Conservation (phyloP, 2,329 filamentous ascomycete species). For the Beauveria scarabaeidicola region DNA sequence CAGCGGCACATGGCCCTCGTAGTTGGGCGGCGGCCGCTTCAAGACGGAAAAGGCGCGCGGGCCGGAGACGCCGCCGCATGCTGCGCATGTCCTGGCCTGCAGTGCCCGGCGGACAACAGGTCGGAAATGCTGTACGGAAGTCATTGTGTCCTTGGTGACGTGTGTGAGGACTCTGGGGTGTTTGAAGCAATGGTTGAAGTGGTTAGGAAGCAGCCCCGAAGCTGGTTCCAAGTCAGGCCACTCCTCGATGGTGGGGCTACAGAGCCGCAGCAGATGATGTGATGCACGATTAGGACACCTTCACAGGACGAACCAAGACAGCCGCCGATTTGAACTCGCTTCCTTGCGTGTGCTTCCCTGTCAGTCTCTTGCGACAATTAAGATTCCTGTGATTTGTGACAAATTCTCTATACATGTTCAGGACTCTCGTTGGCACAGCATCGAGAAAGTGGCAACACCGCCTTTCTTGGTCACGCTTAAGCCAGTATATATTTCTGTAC, state of each 20-base stretch:
- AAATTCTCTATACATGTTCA: no score
- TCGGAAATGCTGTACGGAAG: background rate
- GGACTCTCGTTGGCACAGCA: no score
- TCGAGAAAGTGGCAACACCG: no score
- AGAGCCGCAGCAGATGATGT: background rate
- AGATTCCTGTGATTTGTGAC: no score
- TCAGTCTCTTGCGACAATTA: no score
- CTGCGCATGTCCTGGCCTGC: slow-evolving; percentile 17
- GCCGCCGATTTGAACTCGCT: no score
- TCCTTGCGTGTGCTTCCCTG: no score
- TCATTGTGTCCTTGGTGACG: background rate
- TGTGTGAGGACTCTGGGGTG: background rate
- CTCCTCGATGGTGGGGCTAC: background rate
- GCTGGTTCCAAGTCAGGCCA: background rate
- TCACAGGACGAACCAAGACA: background rate
- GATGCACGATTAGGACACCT: background rate
- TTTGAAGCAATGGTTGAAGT: background rate
- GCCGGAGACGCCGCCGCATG: slow-evolving; percentile 17
- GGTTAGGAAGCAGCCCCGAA: background rate
- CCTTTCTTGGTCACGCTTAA: no score
- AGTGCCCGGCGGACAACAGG: slow-evolving; percentile 4
- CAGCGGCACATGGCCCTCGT: slow-evolving; percentile 86
- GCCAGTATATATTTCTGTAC: no score
- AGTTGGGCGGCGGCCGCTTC: slow-evolving; percentile 76
- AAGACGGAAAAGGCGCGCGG: slow-evolving; percentile 62